Conservation (phyloP, 345 rosid genomes). For the Atalantia buxifolia region DNA sequence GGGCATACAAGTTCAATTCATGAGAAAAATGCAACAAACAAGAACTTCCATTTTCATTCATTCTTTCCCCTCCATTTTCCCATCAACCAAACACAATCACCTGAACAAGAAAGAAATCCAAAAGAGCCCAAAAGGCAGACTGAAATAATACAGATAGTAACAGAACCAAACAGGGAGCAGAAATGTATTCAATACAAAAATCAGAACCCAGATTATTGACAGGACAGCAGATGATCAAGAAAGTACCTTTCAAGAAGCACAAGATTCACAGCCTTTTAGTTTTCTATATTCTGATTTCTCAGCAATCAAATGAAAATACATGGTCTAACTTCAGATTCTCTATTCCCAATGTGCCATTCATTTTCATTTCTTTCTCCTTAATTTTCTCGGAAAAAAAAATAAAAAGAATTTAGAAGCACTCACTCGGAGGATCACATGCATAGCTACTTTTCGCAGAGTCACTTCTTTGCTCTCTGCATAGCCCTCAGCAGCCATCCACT, state of each 20-base stretch:
- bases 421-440: background rate
- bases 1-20: background rate
- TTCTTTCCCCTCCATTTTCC: background rate
- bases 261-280: background rate
- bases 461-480: background rate
- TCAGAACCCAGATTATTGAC: background rate
- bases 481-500: conserved; percentile 2
- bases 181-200: background rate
- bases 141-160: too few relatives aligned
- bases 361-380: background rate
- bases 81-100: background rate
- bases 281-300: background rate
- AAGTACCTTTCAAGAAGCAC: background rate
- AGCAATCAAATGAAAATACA: background rate
- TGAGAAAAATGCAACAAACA: background rate
- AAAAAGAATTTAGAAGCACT: background rate
- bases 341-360: background rate
- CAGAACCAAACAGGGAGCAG: too few relatives aligned
- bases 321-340: background rate
- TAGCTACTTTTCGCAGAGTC: background rate
- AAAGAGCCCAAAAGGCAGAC: too few relatives aligned
- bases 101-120: too few relatives aligned
- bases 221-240: background rate
- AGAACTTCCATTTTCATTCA: background rate
- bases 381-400: background rate